Evolutionary conservation across 345 rosid species (phyloP), one percentile per base, ranked within the genome.

Genomic region (Gossypium raimondii): DNA sequence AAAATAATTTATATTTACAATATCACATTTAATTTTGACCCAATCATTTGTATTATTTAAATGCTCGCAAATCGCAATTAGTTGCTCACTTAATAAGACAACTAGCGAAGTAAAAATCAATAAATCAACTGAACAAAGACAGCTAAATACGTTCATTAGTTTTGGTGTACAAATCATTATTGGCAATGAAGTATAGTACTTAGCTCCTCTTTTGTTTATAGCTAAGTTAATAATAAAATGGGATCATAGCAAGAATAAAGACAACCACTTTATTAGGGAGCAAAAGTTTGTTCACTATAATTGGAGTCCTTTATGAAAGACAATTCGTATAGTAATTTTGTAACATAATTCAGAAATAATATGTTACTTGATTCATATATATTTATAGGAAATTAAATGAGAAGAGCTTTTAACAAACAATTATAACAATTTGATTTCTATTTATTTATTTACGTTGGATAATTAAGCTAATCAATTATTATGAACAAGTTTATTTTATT

Each of bases 61-160:
- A 43, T 43, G 25, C 27, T 64, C 18, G 2, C 11, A n/a, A 65
- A 41, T 11, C 18, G 9, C 11, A n/a, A 65, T 43, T 11, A 43
- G 27, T 43, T 43, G 51, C 52, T 3, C 12, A 45, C 70, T 66
- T 18, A 66, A 3, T 20, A 66, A 44, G 53, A 66, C 53, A 66
- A 9, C 70, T 22, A 66, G 9, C 10, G 52, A 44, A 66, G 70
- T 45, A 45, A 17, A 20, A 66, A 66, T 16, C n/a, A 66, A 66
- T 17, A 22, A 20, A 45, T 66, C 27, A 20, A 11, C 45, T 66
- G 53, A 44, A 66, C n/a, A 66, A 66, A 66, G 52, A 66, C 70
- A 44, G 70, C n/a, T 66, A 20, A 66, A 45, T 34, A 66, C 55
- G n/a, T 20, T 4, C 70, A 20, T 11, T 45, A 20, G 6, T 66